A percentile compares a stretch with the other conserved stretches of the same genome.
Conservation (phyloP, 306 rosid species). For the Lablab purpureus region DNA sequence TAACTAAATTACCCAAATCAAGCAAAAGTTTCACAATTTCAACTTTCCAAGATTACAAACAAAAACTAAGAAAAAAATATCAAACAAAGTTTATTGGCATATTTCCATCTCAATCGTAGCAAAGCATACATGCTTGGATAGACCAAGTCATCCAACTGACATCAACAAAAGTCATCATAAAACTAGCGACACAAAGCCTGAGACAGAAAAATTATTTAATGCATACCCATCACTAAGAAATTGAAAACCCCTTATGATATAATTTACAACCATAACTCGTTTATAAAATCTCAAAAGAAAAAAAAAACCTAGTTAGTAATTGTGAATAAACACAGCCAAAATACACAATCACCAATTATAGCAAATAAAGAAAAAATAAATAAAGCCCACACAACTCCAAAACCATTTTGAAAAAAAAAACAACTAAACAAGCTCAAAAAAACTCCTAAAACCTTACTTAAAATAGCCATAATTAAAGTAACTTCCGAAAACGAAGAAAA, state of each 20-base stretch:
- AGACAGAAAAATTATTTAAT: constrained; percentile 19
- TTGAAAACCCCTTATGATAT: neutral
- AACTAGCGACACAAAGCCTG: neutral
- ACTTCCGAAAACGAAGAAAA: constrained; percentile 35
- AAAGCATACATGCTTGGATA: neutral
- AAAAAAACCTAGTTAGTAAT: constrained; percentile 15
- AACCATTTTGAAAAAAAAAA: constrained; percentile 36
- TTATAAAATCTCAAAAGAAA: constrained; percentile 13
- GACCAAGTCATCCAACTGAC: constrained; percentile 20
- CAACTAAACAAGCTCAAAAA: constrained; percentile 7
- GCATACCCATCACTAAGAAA: neutral
- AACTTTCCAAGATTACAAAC: neutral
- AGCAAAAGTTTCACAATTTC: constrained; percentile 1
- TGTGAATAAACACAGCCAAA: constrained; percentile 35
- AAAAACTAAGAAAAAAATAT: neutral
- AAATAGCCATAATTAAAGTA: constrained; percentile 43
- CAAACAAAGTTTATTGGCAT: neutral
- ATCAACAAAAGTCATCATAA: constrained; percentile 5
- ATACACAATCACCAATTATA: constrained; percentile 35
- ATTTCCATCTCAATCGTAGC: constrained; percentile 4
- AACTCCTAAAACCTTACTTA: constrained; percentile 44
- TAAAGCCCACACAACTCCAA: constrained; percentile 5
- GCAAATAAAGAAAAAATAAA: neutral
- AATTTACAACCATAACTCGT: neutral
- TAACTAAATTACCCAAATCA: neutral